Base-by-base conservation (phyloP, 345 rosid species). In the Gossypium mustelinum region DNA sequence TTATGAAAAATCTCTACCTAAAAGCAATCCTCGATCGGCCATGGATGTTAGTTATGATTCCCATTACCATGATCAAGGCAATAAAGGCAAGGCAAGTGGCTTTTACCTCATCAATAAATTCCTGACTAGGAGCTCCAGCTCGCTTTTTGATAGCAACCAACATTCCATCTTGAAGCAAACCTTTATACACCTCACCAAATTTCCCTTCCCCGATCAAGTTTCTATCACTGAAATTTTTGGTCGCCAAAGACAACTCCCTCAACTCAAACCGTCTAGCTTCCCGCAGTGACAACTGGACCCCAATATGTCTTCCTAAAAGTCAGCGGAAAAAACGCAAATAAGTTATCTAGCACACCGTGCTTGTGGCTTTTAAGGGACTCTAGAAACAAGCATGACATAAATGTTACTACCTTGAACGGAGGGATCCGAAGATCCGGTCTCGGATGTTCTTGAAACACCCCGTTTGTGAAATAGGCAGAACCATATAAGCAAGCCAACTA, bases 81-180 rank as follows among this genome's bases (percentile, higher is more conserved):
- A 43, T 10, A 48, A 29, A 27, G 24, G 54, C 6, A 24, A 55
- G 62, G 73, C 20, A 45, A 45, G 34, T 61, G 52, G 68, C 45
- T 48, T 7, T 74, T 83, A 94, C 97, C 98, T 91, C 99, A 50
- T 92, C 86, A 58, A 89, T 82, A 75, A 92, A 92, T 67, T 92
- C 98, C 76, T 77, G 98, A 50, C 81, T 92, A 66, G 96, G 92
- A 63, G 80, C 84, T 69, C 89, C 94, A 11, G 82, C 68, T n/a
- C 98, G 84, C 79, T 87, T 94, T 77, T 94, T 94, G 68, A 94
- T 86, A 5, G 97, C 98, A 57, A 92, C 98, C 83, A 94, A 88
- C 88, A 87, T 85, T 68, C 98, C 98, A 61, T 94, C 87, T 77
- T 92, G 92, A 72, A 94, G 97, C 82, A 90, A 86, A 70, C 98